A percentile compares a stretch with the other conserved stretches of the same genome.
Conservation (phyloP, 2,329 filamentous ascomycete genomes). For the Venturia nashicola region DNA sequence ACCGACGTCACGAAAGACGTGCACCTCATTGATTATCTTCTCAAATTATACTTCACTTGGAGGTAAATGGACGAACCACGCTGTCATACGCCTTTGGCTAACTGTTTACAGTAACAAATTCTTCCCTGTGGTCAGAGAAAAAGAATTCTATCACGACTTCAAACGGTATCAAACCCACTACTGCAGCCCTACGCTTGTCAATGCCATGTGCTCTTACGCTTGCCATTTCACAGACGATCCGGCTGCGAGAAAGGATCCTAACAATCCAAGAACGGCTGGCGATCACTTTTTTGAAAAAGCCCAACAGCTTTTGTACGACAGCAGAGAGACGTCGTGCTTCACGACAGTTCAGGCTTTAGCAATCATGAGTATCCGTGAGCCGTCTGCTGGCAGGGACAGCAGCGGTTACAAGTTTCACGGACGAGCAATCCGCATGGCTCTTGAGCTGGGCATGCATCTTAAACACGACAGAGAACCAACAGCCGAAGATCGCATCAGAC, state of each 20-base stretch:
- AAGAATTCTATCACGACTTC: conserved; percentile 58
- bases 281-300: conserved; percentile 66
- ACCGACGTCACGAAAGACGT: conserved; percentile 48
- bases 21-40: conserved; percentile 48
- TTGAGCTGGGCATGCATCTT: conserved; percentile 59
- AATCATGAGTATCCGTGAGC: conserved; percentile 64
- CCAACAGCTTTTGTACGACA: conserved; percentile 44
- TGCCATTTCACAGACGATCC: conserved; percentile 57
- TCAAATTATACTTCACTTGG: conserved; percentile 57
- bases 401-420: conserved; percentile 63
- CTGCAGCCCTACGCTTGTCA: conserved; percentile 55
- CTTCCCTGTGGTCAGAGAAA: conserved; percentile 59
- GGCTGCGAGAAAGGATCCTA: conserved; percentile 48
- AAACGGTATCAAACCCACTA: conserved; percentile 47
- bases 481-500: conserved; percentile 31
- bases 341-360: conserved; percentile 65
- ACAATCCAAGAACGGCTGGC: conserved; percentile 52
- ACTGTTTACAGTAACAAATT: conserved; percentile 45
- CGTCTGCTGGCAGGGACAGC: conserved; percentile 58
- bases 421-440: conserved; percentile 57
- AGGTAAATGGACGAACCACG: conserved; percentile 22
- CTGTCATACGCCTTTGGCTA: not conserved
- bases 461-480: conserved; percentile 22
- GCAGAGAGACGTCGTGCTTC: conserved; percentile 44
- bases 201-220: conserved; percentile 51